Evolutionary conservation across 208 protist genomes (phyloP).

Genomic region (Trypanosoma cruzi): DNA sequence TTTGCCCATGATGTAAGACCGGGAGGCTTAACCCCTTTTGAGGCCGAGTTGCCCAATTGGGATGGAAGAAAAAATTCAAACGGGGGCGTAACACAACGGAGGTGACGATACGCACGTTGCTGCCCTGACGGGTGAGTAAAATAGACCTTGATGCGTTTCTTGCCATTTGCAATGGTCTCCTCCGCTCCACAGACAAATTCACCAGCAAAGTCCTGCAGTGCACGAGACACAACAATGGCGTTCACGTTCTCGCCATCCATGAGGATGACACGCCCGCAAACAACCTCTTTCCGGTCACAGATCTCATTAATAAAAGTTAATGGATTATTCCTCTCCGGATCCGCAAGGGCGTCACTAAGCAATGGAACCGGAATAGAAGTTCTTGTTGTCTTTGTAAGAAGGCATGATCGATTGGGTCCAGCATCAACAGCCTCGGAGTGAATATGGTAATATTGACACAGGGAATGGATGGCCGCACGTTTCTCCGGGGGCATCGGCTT

Average conservation of each 20-base stretch:
- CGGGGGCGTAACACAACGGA: constrained; percentile 11
- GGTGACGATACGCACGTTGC: constrained; percentile 16
- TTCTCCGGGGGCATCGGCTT: constrained; percentile 41
- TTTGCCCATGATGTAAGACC: background rate
- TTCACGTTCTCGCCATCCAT: constrained; percentile 40
- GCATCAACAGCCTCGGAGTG: constrained; percentile 49
- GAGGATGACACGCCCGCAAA: constrained; percentile 32
- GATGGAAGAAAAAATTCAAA: constrained; percentile 27
- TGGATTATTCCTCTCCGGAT: constrained; percentile 14
- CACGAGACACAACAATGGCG: constrained; percentile 29
- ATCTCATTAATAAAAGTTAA: constrained; percentile 17
- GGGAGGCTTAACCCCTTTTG: background rate
- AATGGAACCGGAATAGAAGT: constrained; percentile 37
- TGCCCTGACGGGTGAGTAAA: constrained; percentile 18
- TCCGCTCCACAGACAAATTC: constrained; percentile 50
- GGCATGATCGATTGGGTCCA: constrained; percentile 49
- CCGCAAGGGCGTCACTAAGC: constrained; percentile 23
- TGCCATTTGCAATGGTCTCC: constrained; percentile 15
- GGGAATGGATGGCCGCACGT: constrained; percentile 56
- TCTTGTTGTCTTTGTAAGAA: constrained; percentile 51
- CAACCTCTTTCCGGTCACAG: background rate
- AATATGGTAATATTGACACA: constrained; percentile 67
- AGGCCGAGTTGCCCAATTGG: background rate
- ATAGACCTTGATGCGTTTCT: constrained; percentile 12
- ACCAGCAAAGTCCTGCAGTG: constrained; percentile 45